A percentile compares a stretch with the other conserved stretches of the same genome.
phyloP scores from a whole-genome alignment of 2,329 filamentous ascomycete genomes.

The Fonsecaea multimorphosa region DNA sequence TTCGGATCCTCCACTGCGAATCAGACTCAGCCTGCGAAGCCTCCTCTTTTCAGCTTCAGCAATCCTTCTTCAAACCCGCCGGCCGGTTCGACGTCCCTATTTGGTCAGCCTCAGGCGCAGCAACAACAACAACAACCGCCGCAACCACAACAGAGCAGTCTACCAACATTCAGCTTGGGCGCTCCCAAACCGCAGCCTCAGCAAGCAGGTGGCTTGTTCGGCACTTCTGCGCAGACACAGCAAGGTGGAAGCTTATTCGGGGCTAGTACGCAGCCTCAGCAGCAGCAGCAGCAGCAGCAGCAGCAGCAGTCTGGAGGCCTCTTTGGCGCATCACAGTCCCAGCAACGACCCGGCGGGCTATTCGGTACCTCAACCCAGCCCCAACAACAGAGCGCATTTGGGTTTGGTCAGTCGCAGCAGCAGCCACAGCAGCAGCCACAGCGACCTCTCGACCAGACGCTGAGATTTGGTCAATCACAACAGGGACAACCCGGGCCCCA shows the following conservation, averaged over 20 bases:
- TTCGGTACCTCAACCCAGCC: conserved; percentile 39
- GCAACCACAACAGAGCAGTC: conserved; percentile 21
- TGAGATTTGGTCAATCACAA: conserved; percentile 52
- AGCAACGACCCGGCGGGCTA: conserved; percentile 42
- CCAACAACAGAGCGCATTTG: conserved; percentile 37
- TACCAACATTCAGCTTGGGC: conserved; percentile 31
- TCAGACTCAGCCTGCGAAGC: conserved; percentile 26
- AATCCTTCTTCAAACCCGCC: conserved; percentile 24
- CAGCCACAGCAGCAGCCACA: conserved; percentile 49
- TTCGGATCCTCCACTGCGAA: conserved; percentile 27
- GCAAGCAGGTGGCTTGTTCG: conserved; percentile 43
- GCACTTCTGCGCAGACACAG: conserved; percentile 33
- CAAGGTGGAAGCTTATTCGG: conserved; percentile 44
- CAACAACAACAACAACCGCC: conserved; percentile 16
- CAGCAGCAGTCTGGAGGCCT: conserved; percentile 38
- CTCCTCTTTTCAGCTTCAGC: conserved; percentile 26
- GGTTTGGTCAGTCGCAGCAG: conserved; percentile 47
- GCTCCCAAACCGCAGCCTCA: conserved; percentile 35
- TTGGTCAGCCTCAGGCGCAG: conserved; percentile 30
- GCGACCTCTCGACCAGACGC: conserved; percentile 51
- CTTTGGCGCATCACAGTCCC: conserved; percentile 39
- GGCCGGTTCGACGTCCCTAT: conserved; percentile 24
- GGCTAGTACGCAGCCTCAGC: conserved; percentile 36
- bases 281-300: conserved; percentile 34
- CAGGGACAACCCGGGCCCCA: conserved; percentile 47